A percentile compares a stretch with the other conserved stretches of the same genome.
Evolutionary conservation across 129 eudicot species (phyloP).

Genomic region (Flaveria ramosissima): DNA sequence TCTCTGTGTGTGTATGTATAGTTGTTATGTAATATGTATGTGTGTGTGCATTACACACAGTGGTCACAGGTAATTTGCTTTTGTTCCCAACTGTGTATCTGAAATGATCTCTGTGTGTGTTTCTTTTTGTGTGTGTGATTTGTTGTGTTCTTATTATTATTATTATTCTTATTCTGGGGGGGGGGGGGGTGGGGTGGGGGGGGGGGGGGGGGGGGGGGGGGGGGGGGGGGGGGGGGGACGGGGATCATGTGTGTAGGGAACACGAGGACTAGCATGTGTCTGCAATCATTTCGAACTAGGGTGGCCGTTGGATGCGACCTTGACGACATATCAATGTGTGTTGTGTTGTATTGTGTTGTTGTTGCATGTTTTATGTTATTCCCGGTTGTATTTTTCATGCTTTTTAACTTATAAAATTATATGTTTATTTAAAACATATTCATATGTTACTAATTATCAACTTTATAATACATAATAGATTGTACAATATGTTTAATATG

Average conservation of each 20-base stretch:
- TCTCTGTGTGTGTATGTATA: neutral
- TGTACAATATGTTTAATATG: no score
- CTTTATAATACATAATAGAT: no score
- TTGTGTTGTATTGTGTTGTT: no score
- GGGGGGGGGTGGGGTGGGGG: neutral
- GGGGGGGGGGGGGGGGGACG: neutral
- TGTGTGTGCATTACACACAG: constrained; percentile 19
- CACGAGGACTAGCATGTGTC: constrained; percentile 37
- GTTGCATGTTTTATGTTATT: no score
- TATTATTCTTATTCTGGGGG: neutral
- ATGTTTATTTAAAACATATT: no score
- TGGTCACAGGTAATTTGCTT: constrained; percentile 61
- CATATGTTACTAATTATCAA: no score
- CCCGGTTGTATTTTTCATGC: no score
- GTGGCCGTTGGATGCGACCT: no score
- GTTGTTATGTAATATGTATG: neutral
- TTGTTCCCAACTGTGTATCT: constrained; percentile 19
- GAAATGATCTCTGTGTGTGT: constrained; percentile 26
- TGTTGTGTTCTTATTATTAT: neutral
- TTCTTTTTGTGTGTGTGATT: neutral
- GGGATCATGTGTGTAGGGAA: constrained; percentile 28
- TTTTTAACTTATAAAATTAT: no score
- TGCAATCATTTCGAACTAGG: constrained; percentile 23
- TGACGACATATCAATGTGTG: no score
- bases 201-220: neutral